A percentile compares a stretch with the other conserved stretches of the same genome.
phyloP scores from a whole-genome alignment of 306 rosid species.

The Ormosia emarginata region DNA sequence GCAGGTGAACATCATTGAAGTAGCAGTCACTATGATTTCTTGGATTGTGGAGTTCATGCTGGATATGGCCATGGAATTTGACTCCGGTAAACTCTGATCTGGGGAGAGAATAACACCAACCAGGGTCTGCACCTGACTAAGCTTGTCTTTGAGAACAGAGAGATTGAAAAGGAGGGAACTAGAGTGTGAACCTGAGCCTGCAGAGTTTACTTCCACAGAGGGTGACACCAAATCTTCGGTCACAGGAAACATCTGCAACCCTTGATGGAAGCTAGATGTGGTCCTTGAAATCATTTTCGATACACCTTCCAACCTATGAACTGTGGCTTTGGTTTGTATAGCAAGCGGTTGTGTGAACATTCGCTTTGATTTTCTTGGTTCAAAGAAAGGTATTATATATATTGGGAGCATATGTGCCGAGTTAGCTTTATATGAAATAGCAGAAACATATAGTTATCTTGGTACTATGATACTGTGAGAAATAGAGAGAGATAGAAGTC shows the following conservation, averaged over 20 bases:
- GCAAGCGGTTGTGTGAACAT: neutral
- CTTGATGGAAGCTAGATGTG: slow-evolving; percentile 30
- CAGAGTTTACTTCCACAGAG: slow-evolving; percentile 28
- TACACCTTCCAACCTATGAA: neutral
- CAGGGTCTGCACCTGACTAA: slow-evolving; percentile 54
- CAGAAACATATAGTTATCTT: neutral
- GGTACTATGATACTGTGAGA: neutral
- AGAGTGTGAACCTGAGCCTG: slow-evolving; percentile 22
- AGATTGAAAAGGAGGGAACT: slow-evolving; percentile 61
- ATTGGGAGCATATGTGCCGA: neutral
- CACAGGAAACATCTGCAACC: slow-evolving; percentile 24
- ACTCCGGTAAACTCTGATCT: slow-evolving; percentile 23
- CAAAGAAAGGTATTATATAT: neutral
- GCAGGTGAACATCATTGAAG: slow-evolving; percentile 73
- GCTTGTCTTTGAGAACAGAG: slow-evolving; percentile 65
- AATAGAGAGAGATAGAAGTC: slow-evolving; percentile 41
- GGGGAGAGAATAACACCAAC: slow-evolving; percentile 51
- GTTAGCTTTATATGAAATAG: neutral
- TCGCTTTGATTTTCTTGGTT: neutral
- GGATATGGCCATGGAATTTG: slow-evolving; percentile 44
- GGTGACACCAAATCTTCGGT: slow-evolving; percentile 26
- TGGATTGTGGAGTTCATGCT: slow-evolving; percentile 59
- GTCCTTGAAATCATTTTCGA: slow-evolving; percentile 42
- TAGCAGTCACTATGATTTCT: slow-evolving; percentile 66
- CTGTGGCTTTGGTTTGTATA: neutral